Evolutionary conservation across 2,329 filamentous ascomycete genomes (phyloP).

Genomic region (Talaromyces piceae): DNA sequence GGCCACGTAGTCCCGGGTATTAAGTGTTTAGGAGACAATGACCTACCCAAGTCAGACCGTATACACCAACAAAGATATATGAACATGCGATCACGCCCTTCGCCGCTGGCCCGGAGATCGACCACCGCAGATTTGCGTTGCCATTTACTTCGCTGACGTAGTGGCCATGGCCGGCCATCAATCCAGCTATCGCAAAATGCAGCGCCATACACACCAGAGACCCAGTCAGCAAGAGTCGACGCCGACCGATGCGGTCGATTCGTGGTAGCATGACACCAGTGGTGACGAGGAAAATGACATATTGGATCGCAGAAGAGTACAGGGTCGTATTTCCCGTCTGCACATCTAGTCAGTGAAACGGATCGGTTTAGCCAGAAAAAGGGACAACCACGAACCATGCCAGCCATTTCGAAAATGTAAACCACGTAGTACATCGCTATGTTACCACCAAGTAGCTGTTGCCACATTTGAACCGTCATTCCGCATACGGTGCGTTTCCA

Average conservation of each 20-base stretch:
- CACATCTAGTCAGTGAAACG: constrained; percentile 4
- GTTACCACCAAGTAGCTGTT: constrained; percentile 51
- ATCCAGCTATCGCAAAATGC: constrained; percentile 48
- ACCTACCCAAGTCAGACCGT: constrained; percentile 39
- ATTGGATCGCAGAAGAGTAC: constrained; percentile 50
- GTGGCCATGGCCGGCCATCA: constrained; percentile 45
- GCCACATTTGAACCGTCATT: constrained; percentile 49
- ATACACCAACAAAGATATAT: constrained; percentile 42
- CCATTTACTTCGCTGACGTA: constrained; percentile 39
- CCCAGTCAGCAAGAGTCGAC: constrained; percentile 41
- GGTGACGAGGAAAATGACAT: constrained; percentile 50
- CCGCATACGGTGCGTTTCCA: constrained; percentile 48
- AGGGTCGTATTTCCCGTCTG: constrained; percentile 36
- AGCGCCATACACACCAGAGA: constrained; percentile 40
- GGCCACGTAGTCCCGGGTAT: background rate
- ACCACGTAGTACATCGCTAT: constrained; percentile 55
- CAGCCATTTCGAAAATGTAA: constrained; percentile 53
- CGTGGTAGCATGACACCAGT: constrained; percentile 44
- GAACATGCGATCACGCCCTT: constrained; percentile 59
- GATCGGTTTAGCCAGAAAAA: constrained; percentile 29
- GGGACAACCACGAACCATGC: constrained; percentile 44
- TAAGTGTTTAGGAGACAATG: background rate
- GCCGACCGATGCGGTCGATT: constrained; percentile 45
- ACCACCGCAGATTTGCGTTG: constrained; percentile 41
- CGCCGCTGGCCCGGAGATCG: constrained; percentile 43